Evolutionary conservation across 2,329 filamentous ascomycete species (phyloP), one percentile per base, ranked within the genome.

Genomic region (Alternaria brassicicola): DNA sequence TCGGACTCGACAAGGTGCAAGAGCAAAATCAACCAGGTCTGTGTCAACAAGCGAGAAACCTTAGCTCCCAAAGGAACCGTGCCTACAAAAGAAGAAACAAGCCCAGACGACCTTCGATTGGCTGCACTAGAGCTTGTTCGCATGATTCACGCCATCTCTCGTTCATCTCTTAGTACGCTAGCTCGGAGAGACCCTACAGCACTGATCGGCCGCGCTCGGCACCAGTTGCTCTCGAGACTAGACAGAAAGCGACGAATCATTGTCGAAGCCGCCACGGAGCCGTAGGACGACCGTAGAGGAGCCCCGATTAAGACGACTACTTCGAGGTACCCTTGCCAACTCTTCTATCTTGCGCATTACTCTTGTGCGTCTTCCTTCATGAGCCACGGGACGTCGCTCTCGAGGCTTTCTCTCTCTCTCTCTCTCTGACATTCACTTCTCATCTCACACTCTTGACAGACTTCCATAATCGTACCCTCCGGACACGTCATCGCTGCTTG

Each of bases 171-270:
- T 70, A 72, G 70, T 52, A 64, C 61, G 62, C 62, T 63, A 58
- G 60, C 51, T 70, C 67, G 69, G 60, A 68, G 60, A 66, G 61
- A 67, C 62, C 64, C 63, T 63, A 70, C 55, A 64, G 57, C 55
- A 57, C 59, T 50, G 54, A 68, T 63, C 66, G 58, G 57, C 62
- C 65, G 69, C 68, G 66, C 66, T 66, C 69, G 52, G 67, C 68
- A 64, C 66, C 69, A 67, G 68, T 71, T 74, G 67, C 60, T 60
- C 64, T 63, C 65, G 57, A 61, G 63, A 66, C 65, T 70, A 68
- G 64, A 64, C 46, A 54, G 57, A 52, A 63, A 57, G 61, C 52
- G 61, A 61, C 69, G 63, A 64, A 55, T 59, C 61, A 58, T 55
- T 61, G 50, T 58, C 49, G 58, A 55, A 52, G 56, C 51, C 59